These are phyloP conservation scores for Cutaneotrichosporon spelunceum DNA, from an alignment of 1,284 basidiomycete genomes.

Conservation along the genomic window DNA sequence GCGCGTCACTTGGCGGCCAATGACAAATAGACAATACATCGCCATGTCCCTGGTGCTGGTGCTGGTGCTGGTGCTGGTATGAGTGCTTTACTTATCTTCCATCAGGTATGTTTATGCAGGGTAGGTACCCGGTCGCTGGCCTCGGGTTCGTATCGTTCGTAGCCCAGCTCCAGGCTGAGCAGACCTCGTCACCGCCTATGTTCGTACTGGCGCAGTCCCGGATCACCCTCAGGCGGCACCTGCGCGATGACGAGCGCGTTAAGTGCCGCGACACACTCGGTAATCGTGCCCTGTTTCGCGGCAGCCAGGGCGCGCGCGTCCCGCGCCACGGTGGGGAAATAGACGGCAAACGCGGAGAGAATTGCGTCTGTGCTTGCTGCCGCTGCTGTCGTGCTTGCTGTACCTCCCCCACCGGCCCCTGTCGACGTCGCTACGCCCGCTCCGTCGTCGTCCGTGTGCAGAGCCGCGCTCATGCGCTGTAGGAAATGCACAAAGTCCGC, in stretches of 20 bases:
- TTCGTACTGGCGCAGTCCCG: not conserved
- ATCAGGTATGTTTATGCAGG: not conserved
- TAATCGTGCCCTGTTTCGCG: not conserved
- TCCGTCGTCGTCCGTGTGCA: not conserved
- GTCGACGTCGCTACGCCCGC: too few relatives aligned
- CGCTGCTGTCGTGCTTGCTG: too few relatives aligned
- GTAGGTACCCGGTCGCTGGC: not conserved
- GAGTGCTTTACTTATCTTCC: not conserved
- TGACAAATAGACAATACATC: too few relatives aligned
- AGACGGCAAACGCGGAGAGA: not conserved
- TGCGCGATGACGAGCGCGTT: not conserved
- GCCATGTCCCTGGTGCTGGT: too few relatives aligned
- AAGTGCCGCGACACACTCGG: not conserved
- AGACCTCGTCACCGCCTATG: too few relatives aligned
- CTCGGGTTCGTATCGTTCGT: too few relatives aligned
- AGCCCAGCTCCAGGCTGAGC: too few relatives aligned
- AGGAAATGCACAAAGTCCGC: not conserved
- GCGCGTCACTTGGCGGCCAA: too few relatives aligned
- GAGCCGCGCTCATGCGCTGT: not conserved
- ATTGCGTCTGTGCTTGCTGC: too few relatives aligned
- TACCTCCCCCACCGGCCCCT: too few relatives aligned
- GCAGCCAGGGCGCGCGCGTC: not conserved
- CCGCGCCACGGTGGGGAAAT: not conserved
- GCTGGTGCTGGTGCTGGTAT: too few relatives aligned
- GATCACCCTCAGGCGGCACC: not conserved